A percentile compares a stretch with the other conserved stretches of the same genome.
Evolutionary conservation across 2,329 filamentous ascomycete species (phyloP).

Genomic region (Zymoseptoria brevis): DNA sequence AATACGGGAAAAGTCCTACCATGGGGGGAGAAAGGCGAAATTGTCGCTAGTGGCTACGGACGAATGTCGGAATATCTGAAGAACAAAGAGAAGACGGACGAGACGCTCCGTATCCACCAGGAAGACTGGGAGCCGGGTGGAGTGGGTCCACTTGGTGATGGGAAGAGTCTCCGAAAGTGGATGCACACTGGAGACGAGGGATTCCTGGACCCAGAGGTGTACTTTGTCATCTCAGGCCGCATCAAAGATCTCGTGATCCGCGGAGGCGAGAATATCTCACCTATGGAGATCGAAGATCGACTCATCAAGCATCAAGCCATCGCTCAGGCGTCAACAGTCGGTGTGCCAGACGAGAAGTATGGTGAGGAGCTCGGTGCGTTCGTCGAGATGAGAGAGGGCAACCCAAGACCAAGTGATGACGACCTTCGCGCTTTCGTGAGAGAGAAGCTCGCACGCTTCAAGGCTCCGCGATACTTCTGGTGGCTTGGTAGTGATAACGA

Average conservation of each 20-base stretch:
- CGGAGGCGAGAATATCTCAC: conserved; percentile 60
- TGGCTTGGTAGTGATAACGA: conserved; percentile 16
- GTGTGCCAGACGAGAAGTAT: conserved; percentile 22
- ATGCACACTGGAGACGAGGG: conserved; percentile 56
- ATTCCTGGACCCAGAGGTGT: conserved; percentile 38
- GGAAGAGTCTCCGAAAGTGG: conserved; percentile 44
- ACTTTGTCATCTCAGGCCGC: conserved; percentile 30
- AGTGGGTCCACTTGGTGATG: conserved; percentile 17
- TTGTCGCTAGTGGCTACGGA: conserved; percentile 72
- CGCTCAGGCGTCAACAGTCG: conserved; percentile 21
- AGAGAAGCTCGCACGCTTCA: conserved; percentile 20
- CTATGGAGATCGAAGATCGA: conserved; percentile 24
- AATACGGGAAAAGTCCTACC: conserved; percentile 56
- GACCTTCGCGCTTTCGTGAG: conserved; percentile 15
- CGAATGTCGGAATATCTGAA: conserved; percentile 58
- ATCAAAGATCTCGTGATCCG: conserved; percentile 22
- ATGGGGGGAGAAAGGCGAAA: conserved; percentile 60
- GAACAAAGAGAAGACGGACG: conserved; percentile 66
- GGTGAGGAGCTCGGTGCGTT: conserved; percentile 24
- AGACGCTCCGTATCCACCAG: conserved; percentile 46
- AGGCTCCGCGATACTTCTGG: conserved; percentile 21
- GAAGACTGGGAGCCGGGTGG: conserved; percentile 21
- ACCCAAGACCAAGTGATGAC: conserved; percentile 12
- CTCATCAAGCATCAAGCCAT: conserved; percentile 19
- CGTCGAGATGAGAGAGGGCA: conserved; percentile 26